Evolutionary conservation across 1,284 basidiomycete genomes (phyloP).

Genomic region (Cerrena zonata): DNA sequence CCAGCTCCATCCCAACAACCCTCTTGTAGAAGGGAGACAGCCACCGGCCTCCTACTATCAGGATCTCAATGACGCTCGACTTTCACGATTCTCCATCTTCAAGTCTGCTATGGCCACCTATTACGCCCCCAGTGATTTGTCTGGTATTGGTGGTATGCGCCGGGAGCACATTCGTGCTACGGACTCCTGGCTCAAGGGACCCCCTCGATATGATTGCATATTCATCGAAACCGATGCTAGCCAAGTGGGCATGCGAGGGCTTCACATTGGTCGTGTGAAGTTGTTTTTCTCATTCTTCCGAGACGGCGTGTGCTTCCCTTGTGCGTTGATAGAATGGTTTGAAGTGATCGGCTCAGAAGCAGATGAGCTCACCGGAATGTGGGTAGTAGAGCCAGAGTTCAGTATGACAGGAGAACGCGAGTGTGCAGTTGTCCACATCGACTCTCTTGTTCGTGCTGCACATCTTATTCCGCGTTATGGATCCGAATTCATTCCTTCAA

Average conservation of each 20-base stretch:
- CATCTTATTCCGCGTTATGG: slow-evolving; percentile 8
- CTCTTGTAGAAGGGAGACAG: neutral
- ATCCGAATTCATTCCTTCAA: neutral
- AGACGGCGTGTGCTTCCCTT: slow-evolving; percentile 9
- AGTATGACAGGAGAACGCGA: neutral
- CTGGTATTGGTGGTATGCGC: slow-evolving; percentile 21
- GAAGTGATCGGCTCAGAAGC: slow-evolving; percentile 11
- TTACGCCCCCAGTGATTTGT: slow-evolving; percentile 27
- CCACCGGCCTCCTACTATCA: neutral
- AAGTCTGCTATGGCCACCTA: slow-evolving; percentile 25
- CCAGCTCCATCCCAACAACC: neutral
- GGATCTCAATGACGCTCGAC: too few species aligned
- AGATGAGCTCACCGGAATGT: slow-evolving; percentile 19
- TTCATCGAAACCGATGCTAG: neutral
- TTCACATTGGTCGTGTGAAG: slow-evolving; percentile 11
- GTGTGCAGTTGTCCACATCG: neutral
- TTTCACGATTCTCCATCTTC: slow-evolving; percentile 15
- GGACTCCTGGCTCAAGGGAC: slow-evolving; percentile 1
- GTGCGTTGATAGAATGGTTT: slow-evolving; percentile 20
- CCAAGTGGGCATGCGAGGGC: neutral
- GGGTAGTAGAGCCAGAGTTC: slow-evolving; percentile 17
- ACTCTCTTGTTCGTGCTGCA: slow-evolving; percentile 6
- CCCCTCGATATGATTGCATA: neutral
- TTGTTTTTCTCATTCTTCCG: slow-evolving; percentile 9
- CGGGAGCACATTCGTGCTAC: slow-evolving; percentile 24